Base-by-base conservation (phyloP, 768 basidiomycete genomes). In the Gloeostereum incarnatum region DNA sequence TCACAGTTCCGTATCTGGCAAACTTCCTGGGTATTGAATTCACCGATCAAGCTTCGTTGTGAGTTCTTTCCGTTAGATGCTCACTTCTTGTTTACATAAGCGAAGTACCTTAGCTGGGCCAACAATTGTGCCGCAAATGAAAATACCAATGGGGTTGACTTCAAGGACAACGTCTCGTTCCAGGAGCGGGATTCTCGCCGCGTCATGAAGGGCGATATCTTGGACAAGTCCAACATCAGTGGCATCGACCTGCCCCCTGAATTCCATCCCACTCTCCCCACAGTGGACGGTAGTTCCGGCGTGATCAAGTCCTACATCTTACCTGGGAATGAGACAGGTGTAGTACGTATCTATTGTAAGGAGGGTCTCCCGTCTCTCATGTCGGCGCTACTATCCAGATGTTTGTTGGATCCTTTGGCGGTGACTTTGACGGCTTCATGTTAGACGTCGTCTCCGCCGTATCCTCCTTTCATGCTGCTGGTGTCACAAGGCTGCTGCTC, bases 401-500 rank as follows among this genome's bases (percentile, higher is more conserved):
- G 67, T 76, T 72, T 45, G 65, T 78, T 3, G 75, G 77, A 11
- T 74, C 75, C 0, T 81, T 81, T 46, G 63, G 54, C 17, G 63
- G 56, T 13, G 64, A 76, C 46, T 75, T 69, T 46, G 45, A 55
- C 35, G 55, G 59, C 22, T 79, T 78, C 65, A 74, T 74, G 52
- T 42, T 50, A 1, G 75, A 79, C 44, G 61, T 66, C 0, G 63
- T 60, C 1, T 56, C 66, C 5, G 65, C 71, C 1, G 52, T 78
- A 41, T 46, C 46, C 1, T 48, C 62, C 3, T 73, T 81, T 58
- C 53, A 74, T 44, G 44, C 50, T 0, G 61, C 65, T 1, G 71
- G 71, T 3, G 70, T 76, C 8, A 68, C 61, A 0, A 66, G 62
- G 22, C 53, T 80, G 8, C 45, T 81, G 17, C 62, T 81, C 27